Evolutionary conservation across 768 basidiomycete species (phyloP), one percentile per base, ranked within the genome.

Genomic region (Tephrocybe rancida): DNA sequence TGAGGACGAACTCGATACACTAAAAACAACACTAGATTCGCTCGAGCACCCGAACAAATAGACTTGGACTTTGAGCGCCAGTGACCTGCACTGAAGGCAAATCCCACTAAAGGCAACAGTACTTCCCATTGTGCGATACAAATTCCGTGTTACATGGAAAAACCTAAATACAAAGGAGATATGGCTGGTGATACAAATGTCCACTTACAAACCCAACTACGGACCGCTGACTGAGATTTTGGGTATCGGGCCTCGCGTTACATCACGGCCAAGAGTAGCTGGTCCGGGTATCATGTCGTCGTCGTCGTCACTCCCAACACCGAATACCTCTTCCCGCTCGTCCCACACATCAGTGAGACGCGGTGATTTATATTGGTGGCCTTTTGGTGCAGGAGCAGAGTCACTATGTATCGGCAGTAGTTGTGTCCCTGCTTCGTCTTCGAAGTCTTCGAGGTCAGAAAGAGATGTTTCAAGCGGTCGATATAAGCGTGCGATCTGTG

Each of bases 401-500:
- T 59, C 57, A 13, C 66, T 65, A 44, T 77, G 77, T n/a, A 76
- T 74, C 2, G 88, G 86, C 19, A 90, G 80, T 10, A 88, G 73
- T 53, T 83, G 87, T 1, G 81, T 80, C 10, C 73, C 77, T 55
- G 61, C 55, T 24, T 62, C 68, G 44, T 80, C 76, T 16, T 78
- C 80, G 21, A 81, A 79, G 18, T 86, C 81, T 34, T 82, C 82
- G 2, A 75, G 72, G 35, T 89, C 86, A 35, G 80, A 79, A 27
- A 70, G 48, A 57, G 73, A 59, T 5, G 76, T 77, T 50, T 81
- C 71, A 29, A 94, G 73, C 0, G 91, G 91, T 37, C 81, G 84
- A 67, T 94, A 94, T 3, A 94, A 73, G 4, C 89, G 84, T 18
- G 84, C 77, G 55, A 93, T 93, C 88, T 91, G 58, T 21, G 43